Base-by-base conservation (phyloP, 2,329 filamentous ascomycete species). In the Botrytis medusae region DNA sequence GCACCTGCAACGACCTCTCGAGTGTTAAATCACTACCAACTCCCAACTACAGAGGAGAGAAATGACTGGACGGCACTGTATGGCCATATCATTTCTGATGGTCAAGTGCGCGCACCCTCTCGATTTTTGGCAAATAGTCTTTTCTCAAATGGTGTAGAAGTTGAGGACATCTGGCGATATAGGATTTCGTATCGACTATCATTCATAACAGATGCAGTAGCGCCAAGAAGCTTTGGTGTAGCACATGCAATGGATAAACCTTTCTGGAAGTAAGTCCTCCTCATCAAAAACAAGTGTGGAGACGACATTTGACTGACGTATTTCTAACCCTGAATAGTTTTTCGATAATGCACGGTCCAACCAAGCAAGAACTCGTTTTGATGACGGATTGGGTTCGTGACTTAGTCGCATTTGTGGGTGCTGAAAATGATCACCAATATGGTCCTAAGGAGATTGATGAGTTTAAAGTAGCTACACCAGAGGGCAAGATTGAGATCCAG, bases 191-290 rank as follows among this genome's bases (percentile, higher is more conserved):
- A 84, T 63, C 78, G 83, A 4, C 74, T 85, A 46, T 84, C 82
- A 0, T 85, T 84, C 69, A 85, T 84, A 62, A 79, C 80, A 18
- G 81, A 84, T 7, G 80, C 81, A 12, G 74, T 84, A 5, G 83
- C 83, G 1, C 83, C 83, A 0, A 75, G 73, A 18, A 79, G 78
- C 0, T 82, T 79, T 74, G 81, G 82, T 0, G 81, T 82, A 0
- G 77, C 79, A 0, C 83, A 85, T 74, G 82, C 82, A 7, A 84
- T 84, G 83, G 83, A 84, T 54, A 81, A 81, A 63, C 82, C 83
- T 0, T 80, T 84, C 42, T 84, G 83, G 83, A 84, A 84, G 82
- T 84, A 72, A 78, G 81, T 79, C 1, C 51, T 44, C 1, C 32
- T 16, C 2, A 4, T 44, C 7, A n/a, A 4, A 18, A 9, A 12